phyloP scores from a whole-genome alignment of 2,329 filamentous ascomycete species.

The Calonectria fujianensis region DNA sequence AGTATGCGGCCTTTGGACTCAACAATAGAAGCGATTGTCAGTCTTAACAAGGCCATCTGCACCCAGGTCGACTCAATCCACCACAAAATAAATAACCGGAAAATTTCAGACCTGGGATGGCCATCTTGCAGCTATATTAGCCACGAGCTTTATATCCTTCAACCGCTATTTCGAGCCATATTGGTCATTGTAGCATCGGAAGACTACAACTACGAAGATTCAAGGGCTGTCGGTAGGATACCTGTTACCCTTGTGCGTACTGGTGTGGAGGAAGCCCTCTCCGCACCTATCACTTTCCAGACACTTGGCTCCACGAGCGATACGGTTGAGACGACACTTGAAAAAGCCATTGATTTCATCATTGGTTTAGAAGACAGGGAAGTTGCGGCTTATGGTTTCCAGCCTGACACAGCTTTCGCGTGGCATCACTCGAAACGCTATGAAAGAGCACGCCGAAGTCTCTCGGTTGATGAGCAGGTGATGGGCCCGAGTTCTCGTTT shows the following conservation, averaged over 20 bases:
- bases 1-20: neutral
- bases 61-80: neutral
- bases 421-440: neutral
- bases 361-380: neutral
- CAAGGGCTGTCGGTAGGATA: neutral
- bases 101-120: no score
- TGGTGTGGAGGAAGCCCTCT: neutral
- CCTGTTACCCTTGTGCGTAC: neutral
- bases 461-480: neutral
- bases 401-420: neutral
- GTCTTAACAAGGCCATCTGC: neutral
- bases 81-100: neutral
- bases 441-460: neutral
- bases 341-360: neutral
- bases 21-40: neutral
- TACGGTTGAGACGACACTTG: neutral
- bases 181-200: neutral
- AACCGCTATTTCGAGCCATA: neutral
- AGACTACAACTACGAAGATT: conserved; percentile 3
- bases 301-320: neutral
- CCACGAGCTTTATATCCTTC: neutral
- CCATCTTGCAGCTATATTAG: no score
- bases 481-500: neutral
- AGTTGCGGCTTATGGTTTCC: neutral
- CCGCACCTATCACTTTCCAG: neutral